Evolutionary conservation across 1,284 basidiomycete species (phyloP).

Genomic region (Mycena sp.): DNA sequence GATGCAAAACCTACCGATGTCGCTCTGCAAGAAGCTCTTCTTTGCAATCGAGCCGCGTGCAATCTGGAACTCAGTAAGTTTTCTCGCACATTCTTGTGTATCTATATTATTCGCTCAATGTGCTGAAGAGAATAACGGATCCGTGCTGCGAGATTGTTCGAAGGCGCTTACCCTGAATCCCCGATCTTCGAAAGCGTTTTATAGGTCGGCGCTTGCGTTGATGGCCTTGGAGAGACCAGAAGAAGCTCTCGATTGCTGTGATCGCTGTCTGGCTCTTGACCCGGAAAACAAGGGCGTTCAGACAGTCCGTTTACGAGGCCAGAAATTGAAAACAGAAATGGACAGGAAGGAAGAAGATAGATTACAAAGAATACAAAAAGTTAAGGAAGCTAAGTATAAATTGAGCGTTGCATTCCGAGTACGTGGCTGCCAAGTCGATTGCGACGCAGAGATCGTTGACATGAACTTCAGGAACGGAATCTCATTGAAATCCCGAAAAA

Average conservation of each 20-base stretch:
- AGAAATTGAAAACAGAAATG: constrained; percentile 55
- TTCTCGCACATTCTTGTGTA: constrained; percentile 3
- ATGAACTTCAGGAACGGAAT: constrained; percentile 66
- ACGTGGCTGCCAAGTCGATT: constrained; percentile 33
- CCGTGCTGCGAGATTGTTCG: constrained; percentile 86
- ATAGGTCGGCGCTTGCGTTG: constrained; percentile 83
- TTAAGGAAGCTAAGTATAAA: constrained; percentile 55
- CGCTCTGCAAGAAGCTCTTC: constrained; percentile 72
- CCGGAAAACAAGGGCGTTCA: constrained; percentile 61
- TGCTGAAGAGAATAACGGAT: constrained; percentile 83
- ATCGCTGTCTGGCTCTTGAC: constrained; percentile 71
- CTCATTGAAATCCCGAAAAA: constrained; percentile 69
- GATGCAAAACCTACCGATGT: constrained; percentile 82
- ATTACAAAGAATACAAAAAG: constrained; percentile 57
- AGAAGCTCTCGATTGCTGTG: constrained; percentile 85
- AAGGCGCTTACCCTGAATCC: constrained; percentile 72
- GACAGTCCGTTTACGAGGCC: constrained; percentile 56
- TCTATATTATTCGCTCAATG: constrained; percentile 8
- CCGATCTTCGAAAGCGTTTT: constrained; percentile 82
- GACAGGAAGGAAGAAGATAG: constrained; percentile 61
- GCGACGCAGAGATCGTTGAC: background rate
- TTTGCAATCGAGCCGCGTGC: constrained; percentile 93
- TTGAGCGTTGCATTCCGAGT: constrained; percentile 72
- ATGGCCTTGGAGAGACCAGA: constrained; percentile 75
- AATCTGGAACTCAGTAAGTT: constrained; percentile 86